Evolutionary conservation across 345 rosid species (phyloP), one percentile per base, ranked within the genome.

Genomic region (Euphorbia pulcherrima): DNA sequence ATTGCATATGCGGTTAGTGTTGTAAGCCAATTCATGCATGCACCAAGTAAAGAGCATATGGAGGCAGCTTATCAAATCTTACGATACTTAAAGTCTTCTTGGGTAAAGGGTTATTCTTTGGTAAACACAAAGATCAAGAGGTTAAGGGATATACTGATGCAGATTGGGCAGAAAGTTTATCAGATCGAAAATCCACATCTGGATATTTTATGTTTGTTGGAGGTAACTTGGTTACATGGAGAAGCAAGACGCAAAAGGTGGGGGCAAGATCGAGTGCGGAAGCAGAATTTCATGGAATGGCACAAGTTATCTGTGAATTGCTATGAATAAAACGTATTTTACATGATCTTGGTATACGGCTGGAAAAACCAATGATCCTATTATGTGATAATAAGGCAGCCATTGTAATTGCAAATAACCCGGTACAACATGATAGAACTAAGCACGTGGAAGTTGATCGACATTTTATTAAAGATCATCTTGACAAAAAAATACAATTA

Each of bases 11-110:
- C 21, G 1, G 41, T 58, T 0, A 58, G 44, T 58, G 2, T 58
- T 11, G 41, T 58, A 17, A 58, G 62, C 8, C 62, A 58, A 11
- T 58, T 58, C 14, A 58, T 58, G 62, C 62, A 58, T 58, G 62
- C 21, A 33, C 62, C 41, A 58, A 58, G 41, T 18, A 14, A 58
- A 58, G 62, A 58, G 0, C 62, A 58, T n/a, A 30, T 58, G 62
- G 62, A 30, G 10, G 41, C 0, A 14, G 20, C 30, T 29, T 58
- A 58, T 33, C 41, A 24, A 1, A 58, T 58, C 24, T 33, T 58
- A 7, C 21, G 41, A 18, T 58, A 30, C 23, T 5, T 58, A n/a
- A 58, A 58, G 18, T 29, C 40, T 28, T 29, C 41, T 30, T 41
- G 11, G 41, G n/a, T 10, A 58, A 33, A 58, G 62, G 62, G 1